Base-by-base conservation (phyloP, 495 filamentous ascomycete species). In the Hypoxylon intermedium region DNA sequence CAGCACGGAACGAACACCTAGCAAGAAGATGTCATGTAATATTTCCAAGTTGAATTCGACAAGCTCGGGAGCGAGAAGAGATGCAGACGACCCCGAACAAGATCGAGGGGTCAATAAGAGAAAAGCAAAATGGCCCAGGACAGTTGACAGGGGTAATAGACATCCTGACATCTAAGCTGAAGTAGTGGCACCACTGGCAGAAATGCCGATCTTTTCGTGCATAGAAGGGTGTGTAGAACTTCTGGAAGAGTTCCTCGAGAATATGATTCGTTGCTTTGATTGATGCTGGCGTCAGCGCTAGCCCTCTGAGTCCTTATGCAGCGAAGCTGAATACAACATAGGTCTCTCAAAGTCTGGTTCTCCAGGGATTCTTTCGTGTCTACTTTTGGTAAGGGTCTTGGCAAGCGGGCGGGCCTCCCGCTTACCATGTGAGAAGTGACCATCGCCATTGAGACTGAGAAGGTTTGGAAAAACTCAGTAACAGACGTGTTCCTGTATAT, bases 281-380 rank as follows among this genome's bases (percentile, higher is more conserved):
- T 2, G 0, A 20, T 37, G 6, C 21, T 45, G 45, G n/a, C 24
- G 50, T 65, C 55, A 65, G 61, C 61, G 52, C 20, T 54, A 55
- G 45, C 19, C 13, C 15, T 16, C 19, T 33, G 11, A 34, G 23
- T 58, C 60, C 41, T 47, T 20, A 63, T 58, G 19, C 19, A 20
- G 60, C 30, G 53, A 58, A 53, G 53, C 60, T 58, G 46, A 49
- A 63, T 63, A 12, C 47, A 47, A 63, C 60, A 34, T 56, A 40
- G 34, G 23, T 45, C 23, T 46, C 36, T 12, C 9, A 34, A 48
- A 60, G 34, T 28, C 3, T 26, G 24, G 24, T 26, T 26, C 24
- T 26, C 24, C n/a, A n/a, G n/a, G 53, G 37, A 46, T 21, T 12
- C 21, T 52, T 42, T 51, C 15, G 52, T 34, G 18, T 42, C 38